Evolutionary conservation across 2,329 filamentous ascomycete species (phyloP).

Genomic region (Paraconiothyrium brasiliense): DNA sequence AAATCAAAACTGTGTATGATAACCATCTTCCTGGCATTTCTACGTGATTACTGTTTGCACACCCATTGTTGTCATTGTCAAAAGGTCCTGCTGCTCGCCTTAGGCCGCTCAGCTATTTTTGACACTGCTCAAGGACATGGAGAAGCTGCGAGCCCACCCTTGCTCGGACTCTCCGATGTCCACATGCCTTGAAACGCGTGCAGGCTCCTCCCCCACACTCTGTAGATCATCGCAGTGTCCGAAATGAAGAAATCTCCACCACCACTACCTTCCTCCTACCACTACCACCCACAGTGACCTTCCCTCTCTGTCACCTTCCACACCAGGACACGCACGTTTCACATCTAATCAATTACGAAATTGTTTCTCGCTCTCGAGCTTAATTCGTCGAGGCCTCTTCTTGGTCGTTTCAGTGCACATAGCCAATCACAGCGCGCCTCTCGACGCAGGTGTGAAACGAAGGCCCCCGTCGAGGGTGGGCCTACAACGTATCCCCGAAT

Average conservation of each 20-base stretch:
- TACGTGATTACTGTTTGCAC: neutral
- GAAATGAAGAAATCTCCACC: neutral
- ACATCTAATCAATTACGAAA: neutral
- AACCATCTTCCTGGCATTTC: neutral
- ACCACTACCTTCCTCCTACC: neutral
- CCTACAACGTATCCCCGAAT: neutral
- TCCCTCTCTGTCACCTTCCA: slow-evolving; percentile 1
- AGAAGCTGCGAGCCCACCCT: neutral
- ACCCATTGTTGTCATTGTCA: too few relatives aligned
- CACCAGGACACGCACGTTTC: neutral
- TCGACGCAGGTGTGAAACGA: neutral
- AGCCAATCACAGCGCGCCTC: neutral
- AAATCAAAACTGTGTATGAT: neutral
- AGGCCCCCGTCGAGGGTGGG: neutral
- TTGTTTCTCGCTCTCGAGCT: neutral
- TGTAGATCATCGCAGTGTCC: slow-evolving; percentile 7
- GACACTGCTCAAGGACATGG: neutral
- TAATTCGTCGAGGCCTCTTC: neutral
- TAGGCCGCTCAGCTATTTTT: neutral
- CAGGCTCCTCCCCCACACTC: neutral
- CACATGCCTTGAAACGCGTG: slow-evolving; percentile 10
- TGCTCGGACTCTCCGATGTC: neutral
- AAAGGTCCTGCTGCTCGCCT: too few relatives aligned
- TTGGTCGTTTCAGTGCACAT: too few relatives aligned
- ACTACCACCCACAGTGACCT: neutral